Percentiles rank a stretch among this genome's conserved stretches.
These are phyloP conservation scores for Eimeria maxima DNA, from an alignment of 169 alveolate species.

Conservation along the genomic window DNA sequence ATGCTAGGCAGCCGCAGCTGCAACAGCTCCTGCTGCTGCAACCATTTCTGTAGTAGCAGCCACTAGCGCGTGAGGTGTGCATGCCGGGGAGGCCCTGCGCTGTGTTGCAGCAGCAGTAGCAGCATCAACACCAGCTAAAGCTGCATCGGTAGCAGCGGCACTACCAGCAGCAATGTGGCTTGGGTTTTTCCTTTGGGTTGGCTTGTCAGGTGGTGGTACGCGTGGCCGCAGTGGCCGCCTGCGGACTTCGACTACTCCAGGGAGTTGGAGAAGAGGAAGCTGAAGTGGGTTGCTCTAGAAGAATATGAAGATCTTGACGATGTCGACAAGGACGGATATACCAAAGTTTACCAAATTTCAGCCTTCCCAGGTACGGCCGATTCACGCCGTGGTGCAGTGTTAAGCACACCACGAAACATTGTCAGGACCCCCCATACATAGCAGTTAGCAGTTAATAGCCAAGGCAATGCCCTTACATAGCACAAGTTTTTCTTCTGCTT, in stretches of 20 bases:
- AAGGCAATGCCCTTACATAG: background rate
- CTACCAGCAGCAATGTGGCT: background rate
- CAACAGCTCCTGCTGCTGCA: too few species aligned
- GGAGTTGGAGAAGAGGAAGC: conserved; percentile 86
- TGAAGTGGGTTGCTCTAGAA: conserved; percentile 89
- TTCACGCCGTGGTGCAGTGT: background rate
- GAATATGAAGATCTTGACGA: conserved; percentile 92
- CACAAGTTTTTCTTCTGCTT: background rate
- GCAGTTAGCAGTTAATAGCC: background rate
- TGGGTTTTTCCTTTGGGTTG: conserved; percentile 6
- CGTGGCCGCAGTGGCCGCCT: conserved; percentile 96
- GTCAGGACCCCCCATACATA: too few species aligned
- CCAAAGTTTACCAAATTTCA: conserved; percentile 92
- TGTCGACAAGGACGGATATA: conserved; percentile 89
- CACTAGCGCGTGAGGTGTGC: too few species aligned
- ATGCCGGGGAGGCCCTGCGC: background rate
- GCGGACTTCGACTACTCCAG: conserved; percentile 88
- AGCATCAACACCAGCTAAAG: background rate
- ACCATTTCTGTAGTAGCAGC: too few species aligned
- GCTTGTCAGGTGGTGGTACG: conserved; percentile 94
- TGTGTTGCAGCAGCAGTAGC: background rate
- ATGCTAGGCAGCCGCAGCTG: too few species aligned
- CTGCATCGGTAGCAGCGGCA: background rate
- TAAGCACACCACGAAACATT: too few species aligned
- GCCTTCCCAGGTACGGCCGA: conserved; percentile 85